Evolutionary conservation across 2,329 filamentous ascomycete genomes (phyloP), one percentile per base, ranked within the genome.

Genomic region (Penicillium sp.): DNA sequence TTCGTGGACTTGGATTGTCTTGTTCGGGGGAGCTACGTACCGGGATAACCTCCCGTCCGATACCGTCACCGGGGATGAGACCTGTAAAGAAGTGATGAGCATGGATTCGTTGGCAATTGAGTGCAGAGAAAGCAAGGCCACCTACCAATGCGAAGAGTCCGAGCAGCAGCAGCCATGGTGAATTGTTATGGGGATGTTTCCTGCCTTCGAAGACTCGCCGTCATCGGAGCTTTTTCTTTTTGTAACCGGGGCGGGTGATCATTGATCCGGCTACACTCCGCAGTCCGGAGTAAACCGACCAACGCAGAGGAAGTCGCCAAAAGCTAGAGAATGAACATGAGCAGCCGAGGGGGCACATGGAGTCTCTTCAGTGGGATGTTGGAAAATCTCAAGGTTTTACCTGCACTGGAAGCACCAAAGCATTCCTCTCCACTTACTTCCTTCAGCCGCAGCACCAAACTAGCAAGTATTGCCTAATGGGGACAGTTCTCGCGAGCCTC

Each of bases 41-140:
- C 61, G 94, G 94, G 75, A 99, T 97, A 73, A 99, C 94, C 78
- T 99, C 94, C 72, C 90, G 90, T 77, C 94, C 94, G 77, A 99
- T 99, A 76, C 94, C 94, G 78, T 99, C 94, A 70, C 94, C 94
- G 66, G 94, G 90, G 72, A 99, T 97, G 67, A 97, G 89, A 73
- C 92, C 92, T 96, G 61, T 42, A 44, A 45, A 37, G 18, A 9
- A 49, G 61, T 51, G 61, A 56, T 61, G 33, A 56, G 26, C 34
- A 23, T 46, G 32, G 46, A 43, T 58, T 37, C 29, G 17, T 13
- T 41, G 13, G n/a, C 34, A 13, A 48, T 29, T 7, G 27, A 3
- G 15, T 43, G n/a, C 20, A 37, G 15, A 17, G 36, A 32, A 23
- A 46, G 39, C 29, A 37, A 49, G 67, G 70, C 76, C n/a, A 29